Evolutionary conservation across 1,284 basidiomycete species (phyloP).

Genomic region (Sporisorium graminicola): DNA sequence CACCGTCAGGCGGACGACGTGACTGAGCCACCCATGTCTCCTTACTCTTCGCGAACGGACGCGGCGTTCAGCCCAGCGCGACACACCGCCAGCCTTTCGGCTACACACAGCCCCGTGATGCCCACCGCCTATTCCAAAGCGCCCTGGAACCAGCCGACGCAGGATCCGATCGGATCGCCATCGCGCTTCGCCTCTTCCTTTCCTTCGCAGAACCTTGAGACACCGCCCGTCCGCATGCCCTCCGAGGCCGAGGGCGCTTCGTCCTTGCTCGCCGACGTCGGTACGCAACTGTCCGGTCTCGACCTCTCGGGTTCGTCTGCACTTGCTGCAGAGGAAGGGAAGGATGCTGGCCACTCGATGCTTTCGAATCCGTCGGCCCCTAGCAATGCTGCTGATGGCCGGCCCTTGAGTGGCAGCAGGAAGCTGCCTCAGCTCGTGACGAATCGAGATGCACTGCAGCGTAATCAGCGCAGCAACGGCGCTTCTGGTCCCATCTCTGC

Average conservation of each 20-base stretch:
- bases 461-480: constrained; percentile 19
- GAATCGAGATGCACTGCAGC: constrained; percentile 53
- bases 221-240: constrained; percentile 12
- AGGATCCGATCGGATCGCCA: constrained; percentile 44
- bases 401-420: constrained; percentile 9
- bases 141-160: constrained; percentile 39
- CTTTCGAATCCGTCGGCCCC: constrained; percentile 10
- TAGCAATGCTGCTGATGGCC: constrained; percentile 18
- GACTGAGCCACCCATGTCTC: constrained; percentile 13
- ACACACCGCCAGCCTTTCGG: constrained; percentile 36
- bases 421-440: constrained; percentile 61
- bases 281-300: constrained; percentile 33
- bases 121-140: constrained; percentile 39
- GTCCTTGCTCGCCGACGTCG: constrained; percentile 28
- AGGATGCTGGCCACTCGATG: constrained; percentile 26
- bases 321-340: constrained; percentile 14
- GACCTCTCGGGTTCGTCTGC: constrained; percentile 43
- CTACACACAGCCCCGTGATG: constrained; percentile 37
- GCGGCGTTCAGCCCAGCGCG: constrained; percentile 36
- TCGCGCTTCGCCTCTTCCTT: constrained; percentile 48
- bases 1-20: constrained; percentile 13
- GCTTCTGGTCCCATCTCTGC: constrained; percentile 42
- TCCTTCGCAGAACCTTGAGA: constrained; percentile 37
- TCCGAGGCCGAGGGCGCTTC: constrained; percentile 23
- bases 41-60: constrained; percentile 29